Base-by-base conservation (phyloP, 257 asterid genomes). In the Cruciata laevipes region DNA sequence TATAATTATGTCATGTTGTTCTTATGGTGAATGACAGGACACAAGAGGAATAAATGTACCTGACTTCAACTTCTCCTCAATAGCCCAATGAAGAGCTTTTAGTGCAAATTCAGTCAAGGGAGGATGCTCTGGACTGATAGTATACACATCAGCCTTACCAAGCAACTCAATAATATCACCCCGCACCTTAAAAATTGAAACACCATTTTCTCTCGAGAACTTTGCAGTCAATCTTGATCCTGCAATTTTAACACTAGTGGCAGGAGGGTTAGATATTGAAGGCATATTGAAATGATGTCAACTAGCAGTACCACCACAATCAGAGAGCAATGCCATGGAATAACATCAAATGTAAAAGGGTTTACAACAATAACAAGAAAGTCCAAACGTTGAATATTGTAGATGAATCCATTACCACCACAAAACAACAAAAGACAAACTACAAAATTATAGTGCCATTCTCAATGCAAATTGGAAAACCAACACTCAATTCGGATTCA, bases 171-270 rank as follows among this genome's bases (percentile, higher is more conserved):
- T 82, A 17, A 73, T 79, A 84, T 86, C 95, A 0, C 88, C 95
- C 67, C 89, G 89, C 67, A 83, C 96, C 81, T 88, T 90, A 74
- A 79, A 80, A 35, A 83, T 72, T 5, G 92, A 80, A 57, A 93
- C 70, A 6, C 97, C 95, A 2, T 81, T 85, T 86, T 79, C 86
- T 86, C 96, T 85, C 85, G 90, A 76, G 83, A 68, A 79, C 61
- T 84, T 88, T 13, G 96, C 95, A 44, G 95, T 95, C 79, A 86
- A 78, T 79, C 96, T 90, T 69, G 97, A 86, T 65, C 99, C 99
- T 93, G 79, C 79, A 80, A 71, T 64, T 60, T 38, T 18, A 61
- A 16, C 14, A 11, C 3, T 21, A 37, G 10, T 13, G 61, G 23
- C 42, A 37, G 42, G 42, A 37, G 42, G 13, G 42, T 37, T 7